A percentile compares a stretch with the other conserved stretches of the same genome.
Evolutionary conservation across 192 early-diverging fungal genomes (phyloP).

Genomic region (Mortierella antarctica): DNA sequence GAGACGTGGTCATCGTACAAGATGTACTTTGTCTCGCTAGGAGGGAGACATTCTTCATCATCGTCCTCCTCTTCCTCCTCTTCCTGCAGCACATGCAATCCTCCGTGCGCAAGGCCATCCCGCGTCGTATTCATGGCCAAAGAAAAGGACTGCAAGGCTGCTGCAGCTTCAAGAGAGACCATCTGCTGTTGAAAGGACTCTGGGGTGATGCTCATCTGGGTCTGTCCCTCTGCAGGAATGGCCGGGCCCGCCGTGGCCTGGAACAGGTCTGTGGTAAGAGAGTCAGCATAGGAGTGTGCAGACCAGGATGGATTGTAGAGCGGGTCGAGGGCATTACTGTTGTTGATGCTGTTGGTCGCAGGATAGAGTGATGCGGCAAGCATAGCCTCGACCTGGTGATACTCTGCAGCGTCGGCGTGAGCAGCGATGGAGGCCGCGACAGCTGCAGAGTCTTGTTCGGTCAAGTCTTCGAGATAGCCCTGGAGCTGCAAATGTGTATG

Average conservation of each 20-base stretch:
- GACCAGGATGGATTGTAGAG: neutral
- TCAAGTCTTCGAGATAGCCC: slow-evolving; percentile 36
- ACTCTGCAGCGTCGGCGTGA: neutral
- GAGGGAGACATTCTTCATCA: slow-evolving; percentile 41
- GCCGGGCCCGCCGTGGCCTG: neutral
- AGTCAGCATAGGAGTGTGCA: neutral
- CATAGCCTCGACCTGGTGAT: slow-evolving; percentile 7
- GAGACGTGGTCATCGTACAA: slow-evolving; percentile 47
- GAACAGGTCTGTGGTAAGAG: neutral
- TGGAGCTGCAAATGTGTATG: slow-evolving; percentile 44
- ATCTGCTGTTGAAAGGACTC: slow-evolving; percentile 26
- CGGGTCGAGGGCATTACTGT: neutral
- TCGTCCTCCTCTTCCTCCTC: slow-evolving; percentile 20
- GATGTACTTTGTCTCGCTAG: slow-evolving; percentile 48
- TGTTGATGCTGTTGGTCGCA: neutral
- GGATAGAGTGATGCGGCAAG: slow-evolving; percentile 7
- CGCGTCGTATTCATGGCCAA: neutral
- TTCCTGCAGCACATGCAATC: slow-evolving; percentile 8
- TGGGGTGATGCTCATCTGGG: neutral
- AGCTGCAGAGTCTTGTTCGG: neutral
- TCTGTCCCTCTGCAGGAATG: neutral
- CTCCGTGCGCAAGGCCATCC: neutral
- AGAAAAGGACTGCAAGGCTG: neutral
- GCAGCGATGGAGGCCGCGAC: neutral
- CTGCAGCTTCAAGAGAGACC: slow-evolving; percentile 24